Percentiles rank a stretch among this genome's conserved stretches.
Evolutionary conservation across 2,329 filamentous ascomycete species (phyloP).

Genomic region (Penicillium nordicum): DNA sequence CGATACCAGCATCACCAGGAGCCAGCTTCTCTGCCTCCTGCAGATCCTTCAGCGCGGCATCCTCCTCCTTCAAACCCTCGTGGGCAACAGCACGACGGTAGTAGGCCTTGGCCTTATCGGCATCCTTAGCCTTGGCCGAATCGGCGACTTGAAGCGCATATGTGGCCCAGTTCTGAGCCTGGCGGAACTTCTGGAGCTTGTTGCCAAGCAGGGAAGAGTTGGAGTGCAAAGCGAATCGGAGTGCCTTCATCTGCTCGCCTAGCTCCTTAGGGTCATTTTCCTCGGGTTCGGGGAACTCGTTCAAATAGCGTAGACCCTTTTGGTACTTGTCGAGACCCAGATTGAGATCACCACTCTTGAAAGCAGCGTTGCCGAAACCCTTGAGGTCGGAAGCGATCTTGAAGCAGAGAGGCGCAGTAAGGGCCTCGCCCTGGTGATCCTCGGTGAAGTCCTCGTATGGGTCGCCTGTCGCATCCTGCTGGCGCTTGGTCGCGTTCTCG

Average conservation of each 20-base stretch:
- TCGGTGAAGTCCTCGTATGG: constrained; percentile 94
- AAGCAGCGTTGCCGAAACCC: constrained; percentile 86
- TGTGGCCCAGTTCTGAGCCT: constrained; percentile 66
- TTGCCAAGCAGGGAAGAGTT: constrained; percentile 83
- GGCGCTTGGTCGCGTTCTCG: constrained; percentile 62
- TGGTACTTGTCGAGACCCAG: constrained; percentile 87
- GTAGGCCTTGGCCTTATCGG: constrained; percentile 83
- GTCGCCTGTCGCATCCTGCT: constrained; percentile 78
- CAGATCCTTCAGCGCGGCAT: constrained; percentile 71
- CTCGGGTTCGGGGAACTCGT: constrained; percentile 69
- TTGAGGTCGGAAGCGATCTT: constrained; percentile 83
- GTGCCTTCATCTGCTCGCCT: constrained; percentile 62
- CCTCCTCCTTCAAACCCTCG: constrained; percentile 76
- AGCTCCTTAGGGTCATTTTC: constrained; percentile 69
- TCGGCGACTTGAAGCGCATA: constrained; percentile 65
- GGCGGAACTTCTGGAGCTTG: constrained; percentile 70
- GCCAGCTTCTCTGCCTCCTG: constrained; percentile 70
- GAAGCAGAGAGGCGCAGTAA: constrained; percentile 66
- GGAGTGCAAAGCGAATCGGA: constrained; percentile 82
- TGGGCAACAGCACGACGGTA: constrained; percentile 79
- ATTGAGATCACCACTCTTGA: constrained; percentile 71
- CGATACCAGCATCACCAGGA: constrained; percentile 71
- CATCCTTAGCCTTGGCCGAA: constrained; percentile 59
- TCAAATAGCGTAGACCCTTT: constrained; percentile 85
- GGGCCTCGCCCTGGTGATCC: constrained; percentile 63